Conservation (phyloP, 139 green algal species). For the Astrephomene gubernaculifera region DNA sequence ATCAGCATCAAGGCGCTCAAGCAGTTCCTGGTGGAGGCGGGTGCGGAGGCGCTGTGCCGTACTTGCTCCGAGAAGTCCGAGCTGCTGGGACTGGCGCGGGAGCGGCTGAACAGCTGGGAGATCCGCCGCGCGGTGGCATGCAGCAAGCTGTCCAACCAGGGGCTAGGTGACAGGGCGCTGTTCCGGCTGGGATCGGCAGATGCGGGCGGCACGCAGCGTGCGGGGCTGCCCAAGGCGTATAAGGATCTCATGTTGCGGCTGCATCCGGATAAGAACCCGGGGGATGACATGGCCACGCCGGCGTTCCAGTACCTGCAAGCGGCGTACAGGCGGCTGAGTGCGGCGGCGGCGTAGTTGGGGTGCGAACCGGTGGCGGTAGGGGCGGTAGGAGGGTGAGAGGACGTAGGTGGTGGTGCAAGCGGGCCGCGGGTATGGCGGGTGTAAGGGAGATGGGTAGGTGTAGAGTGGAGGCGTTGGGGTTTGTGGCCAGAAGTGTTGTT, state of each 20-base stretch:
- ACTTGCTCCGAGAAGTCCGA: slow-evolving; percentile 28
- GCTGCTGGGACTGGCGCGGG: slow-evolving; percentile 13
- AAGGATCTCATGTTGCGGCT: not conserved
- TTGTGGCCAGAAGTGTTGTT: too few relatives aligned
- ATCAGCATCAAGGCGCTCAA: not conserved
- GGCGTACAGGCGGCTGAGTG: slow-evolving; percentile 3
- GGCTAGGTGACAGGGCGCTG: slow-evolving; percentile 17
- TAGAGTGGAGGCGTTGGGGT: too few relatives aligned
- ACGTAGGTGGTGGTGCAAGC: too few relatives aligned
- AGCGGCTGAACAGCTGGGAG: slow-evolving; percentile 27
- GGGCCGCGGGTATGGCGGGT: too few relatives aligned
- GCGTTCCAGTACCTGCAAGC: slow-evolving; percentile 37
- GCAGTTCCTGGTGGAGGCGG: slow-evolving; percentile 29
- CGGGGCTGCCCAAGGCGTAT: not conserved
- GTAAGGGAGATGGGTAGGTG: too few relatives aligned
- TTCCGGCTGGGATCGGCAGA: slow-evolving; percentile 26
- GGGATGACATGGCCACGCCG: slow-evolving; percentile 13
- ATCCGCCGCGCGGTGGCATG: slow-evolving; percentile 29
- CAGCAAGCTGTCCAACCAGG: not conserved
- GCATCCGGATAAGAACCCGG: slow-evolving; percentile 35
- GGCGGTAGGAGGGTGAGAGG: too few relatives aligned
- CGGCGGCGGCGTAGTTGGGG: too few relatives aligned
- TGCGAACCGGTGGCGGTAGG: too few relatives aligned
- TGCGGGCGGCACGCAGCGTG: not conserved
- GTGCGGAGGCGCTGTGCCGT: not conserved